Base-by-base conservation (phyloP, 495 filamentous ascomycete species). In the Xylaria telfairii region DNA sequence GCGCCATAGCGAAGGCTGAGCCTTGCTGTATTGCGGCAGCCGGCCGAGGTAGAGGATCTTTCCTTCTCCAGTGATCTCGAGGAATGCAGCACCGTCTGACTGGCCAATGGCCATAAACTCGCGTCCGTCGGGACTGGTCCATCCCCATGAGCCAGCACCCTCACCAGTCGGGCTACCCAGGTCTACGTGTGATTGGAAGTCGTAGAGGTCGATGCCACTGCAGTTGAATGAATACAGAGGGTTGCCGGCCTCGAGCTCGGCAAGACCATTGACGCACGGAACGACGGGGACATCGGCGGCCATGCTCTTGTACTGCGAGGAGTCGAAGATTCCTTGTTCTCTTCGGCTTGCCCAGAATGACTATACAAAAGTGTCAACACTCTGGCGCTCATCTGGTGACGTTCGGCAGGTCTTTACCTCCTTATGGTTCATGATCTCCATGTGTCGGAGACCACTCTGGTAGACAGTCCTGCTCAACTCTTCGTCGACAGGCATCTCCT, bases 71-170 rank as follows among this genome's bases (percentile, higher is more conserved):
- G 75, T 82, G 71, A 89, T 81, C 74, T 90, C 87, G 24, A 84
- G 83, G 69, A 90, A 90, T 0, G 88, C 83, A 1, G 88, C 76
- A 19, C 87, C 88, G 65, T 90, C 88, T 34, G 80, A 80, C 71
- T 90, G 88, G 2, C 82, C 87, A 49, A 90, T 82, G 41, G 84
- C 87, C 32, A 87, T 80, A 74, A 90, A 85, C 68, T 90, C 88
- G 15, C 87, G 84, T n/a, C 86, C 88, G n/a, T 83, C 79, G 0
- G 74, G 72, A 9, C 83, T 86, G 1, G 88, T 89, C 88, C 88
- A 89, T 1, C 87, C 88, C 83, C 82, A 84, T 0, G 81, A 83
- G 7, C 77, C 79, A n/a, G 82, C 75, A n/a, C 82, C 82, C 65
- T 77, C 73, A 57, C 80, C 81, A 21, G 69, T 74, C 39, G 69